A percentile compares a stretch with the other conserved stretches of the same genome.
Conservation (phyloP, 371 early-diverging fungal genomes). For the Mortierella sp. region DNA sequence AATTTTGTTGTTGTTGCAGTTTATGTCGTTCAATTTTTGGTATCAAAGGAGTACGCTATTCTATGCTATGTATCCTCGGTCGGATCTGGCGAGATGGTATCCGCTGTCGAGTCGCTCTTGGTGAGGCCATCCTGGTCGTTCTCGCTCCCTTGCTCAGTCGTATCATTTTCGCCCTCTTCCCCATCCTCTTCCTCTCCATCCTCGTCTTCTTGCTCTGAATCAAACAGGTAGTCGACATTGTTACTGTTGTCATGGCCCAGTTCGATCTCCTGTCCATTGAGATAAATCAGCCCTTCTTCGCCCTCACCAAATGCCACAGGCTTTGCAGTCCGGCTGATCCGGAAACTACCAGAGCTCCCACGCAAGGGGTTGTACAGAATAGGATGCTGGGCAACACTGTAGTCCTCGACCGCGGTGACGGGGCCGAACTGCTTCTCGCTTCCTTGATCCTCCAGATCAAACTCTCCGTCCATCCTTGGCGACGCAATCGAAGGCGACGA, state of each 20-base stretch:
- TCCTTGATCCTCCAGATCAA: slow-evolving; percentile 18
- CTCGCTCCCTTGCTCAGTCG: not conserved
- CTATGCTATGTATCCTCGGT: not conserved
- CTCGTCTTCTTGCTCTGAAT: not conserved
- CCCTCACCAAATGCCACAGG: slow-evolving; percentile 41
- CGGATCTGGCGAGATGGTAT: not conserved
- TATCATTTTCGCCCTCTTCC: not conserved
- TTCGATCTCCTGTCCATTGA: slow-evolving; percentile 28
- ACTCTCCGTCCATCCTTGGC: not conserved
- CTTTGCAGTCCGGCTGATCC: slow-evolving; percentile 30
- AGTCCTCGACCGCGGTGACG: slow-evolving; percentile 3
- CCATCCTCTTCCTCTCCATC: not conserved
- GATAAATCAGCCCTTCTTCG: slow-evolving; percentile 35
- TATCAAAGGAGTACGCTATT: not conserved
- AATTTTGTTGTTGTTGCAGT: not conserved
- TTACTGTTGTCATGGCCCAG: not conserved
- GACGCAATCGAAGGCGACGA: slow-evolving; percentile 28
- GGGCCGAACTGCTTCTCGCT: not conserved
- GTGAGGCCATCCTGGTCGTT: not conserved
- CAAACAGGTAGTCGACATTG: not conserved
- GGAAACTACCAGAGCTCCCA: slow-evolving; percentile 48
- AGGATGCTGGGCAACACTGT: slow-evolving; percentile 35
- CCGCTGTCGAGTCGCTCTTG: not conserved
- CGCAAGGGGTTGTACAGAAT: slow-evolving; percentile 53
- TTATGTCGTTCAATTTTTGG: not conserved